phyloP scores from a whole-genome alignment of 1,139 yeast species.

The Meyerozyma carpophila region DNA sequence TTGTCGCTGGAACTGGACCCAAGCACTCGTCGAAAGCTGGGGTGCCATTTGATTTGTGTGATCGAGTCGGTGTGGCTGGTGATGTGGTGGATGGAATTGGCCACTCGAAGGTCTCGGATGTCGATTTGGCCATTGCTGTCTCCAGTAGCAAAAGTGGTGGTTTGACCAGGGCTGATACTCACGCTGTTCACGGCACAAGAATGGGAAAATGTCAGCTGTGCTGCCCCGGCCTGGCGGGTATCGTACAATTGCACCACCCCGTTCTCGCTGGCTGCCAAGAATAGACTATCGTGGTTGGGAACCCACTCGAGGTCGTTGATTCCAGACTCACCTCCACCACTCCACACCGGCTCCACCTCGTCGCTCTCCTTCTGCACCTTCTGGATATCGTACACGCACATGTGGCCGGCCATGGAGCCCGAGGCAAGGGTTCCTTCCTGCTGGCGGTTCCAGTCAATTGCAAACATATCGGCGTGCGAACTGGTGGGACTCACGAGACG shows the following conservation, averaged over 20 bases:
- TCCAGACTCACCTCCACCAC: constrained; percentile 21
- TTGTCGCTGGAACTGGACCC: constrained; percentile 76
- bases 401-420: constrained; percentile 32
- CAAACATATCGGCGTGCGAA: constrained; percentile 29
- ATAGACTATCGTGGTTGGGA: constrained; percentile 51
- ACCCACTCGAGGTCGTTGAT: constrained; percentile 62
- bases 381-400: constrained; percentile 32
- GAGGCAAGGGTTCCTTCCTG: constrained; percentile 30
- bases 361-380: background rate
- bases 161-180: constrained; percentile 55
- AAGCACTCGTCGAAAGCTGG: constrained; percentile 49
- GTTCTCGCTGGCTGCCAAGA: constrained; percentile 55
- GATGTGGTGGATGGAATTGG: constrained; percentile 21
- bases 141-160: constrained; percentile 60
- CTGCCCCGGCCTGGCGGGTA: constrained; percentile 24
- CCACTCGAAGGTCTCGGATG: constrained; percentile 66
- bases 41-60: constrained; percentile 78
- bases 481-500: constrained; percentile 12
- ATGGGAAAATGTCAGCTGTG: constrained; percentile 15
- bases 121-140: constrained; percentile 54
- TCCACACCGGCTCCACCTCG: background rate
- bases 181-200: constrained; percentile 57
- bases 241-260: constrained; percentile 48
- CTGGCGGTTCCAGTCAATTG: constrained; percentile 41
- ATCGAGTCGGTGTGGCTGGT: constrained; percentile 57